These are phyloP conservation scores for Podospora appendiculata DNA, from an alignment of 495 filamentous ascomycete genomes.

Conservation along the genomic window DNA sequence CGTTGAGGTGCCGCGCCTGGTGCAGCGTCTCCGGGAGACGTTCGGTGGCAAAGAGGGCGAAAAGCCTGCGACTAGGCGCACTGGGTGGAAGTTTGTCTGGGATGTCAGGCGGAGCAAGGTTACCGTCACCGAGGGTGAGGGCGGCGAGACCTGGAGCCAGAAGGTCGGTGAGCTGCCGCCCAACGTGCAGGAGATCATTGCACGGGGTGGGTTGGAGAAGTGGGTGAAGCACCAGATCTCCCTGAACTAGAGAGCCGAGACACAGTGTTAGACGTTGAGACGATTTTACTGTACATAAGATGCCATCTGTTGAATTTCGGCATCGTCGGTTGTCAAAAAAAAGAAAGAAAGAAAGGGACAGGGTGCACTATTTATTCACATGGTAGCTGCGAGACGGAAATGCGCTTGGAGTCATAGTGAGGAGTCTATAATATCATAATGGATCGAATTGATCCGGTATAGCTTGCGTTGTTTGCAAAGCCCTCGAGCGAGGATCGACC, in stretches of 20 bases:
- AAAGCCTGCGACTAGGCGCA: constrained; percentile 66
- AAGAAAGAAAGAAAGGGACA: too few species aligned
- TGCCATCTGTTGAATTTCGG: too few species aligned
- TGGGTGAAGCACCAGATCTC: constrained; percentile 70
- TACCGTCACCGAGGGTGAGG: constrained; percentile 52
- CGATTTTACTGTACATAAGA: too few species aligned
- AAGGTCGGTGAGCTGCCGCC: constrained; percentile 79
- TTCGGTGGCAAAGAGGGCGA: constrained; percentile 40
- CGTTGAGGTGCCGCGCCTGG: constrained; percentile 69
- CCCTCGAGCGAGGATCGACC: constrained; percentile 4
- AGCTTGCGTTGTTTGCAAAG: not conserved
- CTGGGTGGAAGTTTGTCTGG: constrained; percentile 86
- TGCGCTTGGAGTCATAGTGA: too few species aligned
- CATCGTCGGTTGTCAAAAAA: too few species aligned
- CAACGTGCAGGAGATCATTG: constrained; percentile 88
- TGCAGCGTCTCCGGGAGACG: constrained; percentile 58
- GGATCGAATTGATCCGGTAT: not conserved
- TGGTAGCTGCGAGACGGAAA: too few species aligned
- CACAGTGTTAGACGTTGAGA: too few species aligned
- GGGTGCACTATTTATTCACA: too few species aligned
- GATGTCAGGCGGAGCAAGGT: constrained; percentile 69
- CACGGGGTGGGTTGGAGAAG: constrained; percentile 67
- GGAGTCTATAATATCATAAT: not conserved
- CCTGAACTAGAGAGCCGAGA: not conserved
- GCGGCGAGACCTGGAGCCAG: constrained; percentile 62